These are phyloP conservation scores for Pichia eremophila DNA, from an alignment of 805 yeast genomes.

Conservation along the genomic window DNA sequence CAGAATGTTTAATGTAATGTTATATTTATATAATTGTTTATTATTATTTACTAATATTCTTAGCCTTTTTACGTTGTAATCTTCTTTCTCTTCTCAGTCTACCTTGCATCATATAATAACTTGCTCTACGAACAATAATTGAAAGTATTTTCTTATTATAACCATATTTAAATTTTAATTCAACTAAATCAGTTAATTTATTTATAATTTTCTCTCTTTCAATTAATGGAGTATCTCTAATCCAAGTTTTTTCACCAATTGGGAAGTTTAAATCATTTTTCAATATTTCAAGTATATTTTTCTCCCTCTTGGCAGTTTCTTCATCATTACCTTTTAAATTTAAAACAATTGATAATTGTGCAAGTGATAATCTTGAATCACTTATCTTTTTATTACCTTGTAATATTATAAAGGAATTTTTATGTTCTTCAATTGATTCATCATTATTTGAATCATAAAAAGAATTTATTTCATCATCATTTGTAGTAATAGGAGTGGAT, in stretches of 20 bases:
- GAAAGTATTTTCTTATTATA: slow-evolving; percentile 51
- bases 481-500: no score
- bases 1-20: no score
- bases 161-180: slow-evolving; percentile 38
- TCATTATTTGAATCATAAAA: background rate
- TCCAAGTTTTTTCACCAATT: slow-evolving; percentile 76
- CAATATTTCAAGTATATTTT: slow-evolving; percentile 42
- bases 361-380: slow-evolving; percentile 50
- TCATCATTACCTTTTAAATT: slow-evolving; percentile 37
- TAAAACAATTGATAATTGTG: slow-evolving; percentile 44
- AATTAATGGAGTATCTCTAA: slow-evolving; percentile 57
- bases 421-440: background rate
- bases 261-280: slow-evolving; percentile 56
- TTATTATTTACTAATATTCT: no score
- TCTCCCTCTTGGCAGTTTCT: slow-evolving; percentile 50
- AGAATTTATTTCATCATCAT: no score
- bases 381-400: slow-evolving; percentile 15
- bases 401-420: background rate
- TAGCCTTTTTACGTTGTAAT: slow-evolving; percentile 21
- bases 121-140: slow-evolving; percentile 69
- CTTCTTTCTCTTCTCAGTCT: slow-evolving; percentile 61
- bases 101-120: slow-evolving; percentile 73
- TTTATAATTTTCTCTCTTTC: slow-evolving; percentile 42
- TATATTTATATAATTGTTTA: no score
- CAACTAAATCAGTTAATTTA: slow-evolving; percentile 39